Evolutionary conservation across 2,329 filamentous ascomycete species (phyloP).

Genomic region (Neofusicoccum kwambonambiense): DNA sequence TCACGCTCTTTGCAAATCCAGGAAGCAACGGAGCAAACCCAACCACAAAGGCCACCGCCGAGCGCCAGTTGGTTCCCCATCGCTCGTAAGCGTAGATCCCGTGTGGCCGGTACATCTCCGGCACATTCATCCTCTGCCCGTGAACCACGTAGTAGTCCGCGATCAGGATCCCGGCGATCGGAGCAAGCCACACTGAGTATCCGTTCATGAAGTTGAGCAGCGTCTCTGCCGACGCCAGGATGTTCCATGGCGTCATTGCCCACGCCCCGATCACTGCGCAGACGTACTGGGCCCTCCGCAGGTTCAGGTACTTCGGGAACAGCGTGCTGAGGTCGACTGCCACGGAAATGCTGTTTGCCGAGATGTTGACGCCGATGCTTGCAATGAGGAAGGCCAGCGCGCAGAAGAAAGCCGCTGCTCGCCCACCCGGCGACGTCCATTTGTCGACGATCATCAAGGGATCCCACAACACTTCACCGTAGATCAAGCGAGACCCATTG

Average conservation of each 20-base stretch:
- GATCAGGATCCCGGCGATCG: conserved; percentile 20
- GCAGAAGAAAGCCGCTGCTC: conserved; percentile 26
- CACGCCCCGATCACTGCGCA: conserved; percentile 20
- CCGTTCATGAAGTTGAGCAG: conserved; percentile 20
- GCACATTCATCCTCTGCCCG: conserved; percentile 22
- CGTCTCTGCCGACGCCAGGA: conserved; percentile 17
- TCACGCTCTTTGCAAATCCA: conserved; percentile 23
- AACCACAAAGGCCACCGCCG: conserved; percentile 23
- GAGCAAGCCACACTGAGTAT: conserved; percentile 20
- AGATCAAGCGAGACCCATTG: conserved; percentile 20
- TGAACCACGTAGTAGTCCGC: conserved; percentile 26
- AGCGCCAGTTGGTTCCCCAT: conserved; percentile 27
- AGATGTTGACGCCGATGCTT: conserved; percentile 22
- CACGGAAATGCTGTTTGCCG: conserved; percentile 26
- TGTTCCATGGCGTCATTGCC: conserved; percentile 20
- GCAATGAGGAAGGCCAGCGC: conserved; percentile 17
- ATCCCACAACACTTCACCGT: conserved; percentile 26
- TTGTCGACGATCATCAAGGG: conserved; percentile 25
- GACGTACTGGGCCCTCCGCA: conserved; percentile 20
- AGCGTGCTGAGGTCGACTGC: conserved; percentile 21
- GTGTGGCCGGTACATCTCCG: conserved; percentile 26
- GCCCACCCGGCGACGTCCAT: conserved; percentile 22
- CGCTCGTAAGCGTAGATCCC: conserved; percentile 27
- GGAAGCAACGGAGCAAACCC: conserved; percentile 24
- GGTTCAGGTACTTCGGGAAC: conserved; percentile 8